Percentiles rank a stretch among this genome's conserved stretches.
These are phyloP conservation scores for Cryoendolithus antarcticus DNA, from an alignment of 2,329 filamentous ascomycete genomes.

Conservation along the genomic window DNA sequence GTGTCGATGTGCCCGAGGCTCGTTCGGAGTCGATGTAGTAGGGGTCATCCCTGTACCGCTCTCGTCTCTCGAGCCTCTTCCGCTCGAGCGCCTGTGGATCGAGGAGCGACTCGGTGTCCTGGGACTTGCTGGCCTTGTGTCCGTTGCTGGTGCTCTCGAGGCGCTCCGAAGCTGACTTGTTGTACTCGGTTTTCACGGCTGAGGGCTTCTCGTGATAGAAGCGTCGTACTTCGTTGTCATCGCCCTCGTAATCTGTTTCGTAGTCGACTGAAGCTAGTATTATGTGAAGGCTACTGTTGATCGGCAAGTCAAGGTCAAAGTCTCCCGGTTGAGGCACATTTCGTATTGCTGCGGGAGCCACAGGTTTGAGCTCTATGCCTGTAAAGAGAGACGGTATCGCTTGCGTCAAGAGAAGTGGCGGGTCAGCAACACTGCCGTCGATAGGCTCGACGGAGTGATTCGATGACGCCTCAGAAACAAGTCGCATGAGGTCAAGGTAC, in stretches of 20 bases:
- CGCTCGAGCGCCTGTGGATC: conserved; percentile 63
- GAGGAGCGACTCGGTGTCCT: conserved; percentile 38
- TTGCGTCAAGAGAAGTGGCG: conserved; percentile 76
- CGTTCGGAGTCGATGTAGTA: conserved; percentile 64
- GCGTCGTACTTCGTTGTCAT: conserved; percentile 32
- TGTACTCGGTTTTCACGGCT: conserved; percentile 10
- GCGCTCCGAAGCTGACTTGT: conserved; percentile 29
- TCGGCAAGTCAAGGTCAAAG: conserved; percentile 67
- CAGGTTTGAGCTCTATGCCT: conserved; percentile 83
- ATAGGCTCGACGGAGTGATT: conserved; percentile 46
- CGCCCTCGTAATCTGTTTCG: conserved; percentile 28
- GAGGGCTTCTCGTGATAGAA: conserved; percentile 34
- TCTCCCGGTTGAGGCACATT: conserved; percentile 71
- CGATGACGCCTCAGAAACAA: conserved; percentile 70
- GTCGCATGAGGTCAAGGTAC: conserved; percentile 76
- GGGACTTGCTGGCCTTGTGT: conserved; percentile 29
- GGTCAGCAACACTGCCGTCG: conserved; percentile 57
- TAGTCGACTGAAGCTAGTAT: conserved; percentile 47
- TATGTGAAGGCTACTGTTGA: conserved; percentile 60
- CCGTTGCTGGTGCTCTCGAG: conserved; percentile 25
- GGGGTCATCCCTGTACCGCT: conserved; percentile 82
- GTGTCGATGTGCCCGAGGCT: conserved; percentile 53
- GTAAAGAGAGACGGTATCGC: conserved; percentile 80
- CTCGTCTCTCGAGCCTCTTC: conserved; percentile 62
- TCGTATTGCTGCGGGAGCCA: conserved; percentile 66